Percentiles rank a stretch among this genome's conserved stretches.
Evolutionary conservation across 2,329 filamentous ascomycete species (phyloP).

Genomic region (Fonsecaea nubica): DNA sequence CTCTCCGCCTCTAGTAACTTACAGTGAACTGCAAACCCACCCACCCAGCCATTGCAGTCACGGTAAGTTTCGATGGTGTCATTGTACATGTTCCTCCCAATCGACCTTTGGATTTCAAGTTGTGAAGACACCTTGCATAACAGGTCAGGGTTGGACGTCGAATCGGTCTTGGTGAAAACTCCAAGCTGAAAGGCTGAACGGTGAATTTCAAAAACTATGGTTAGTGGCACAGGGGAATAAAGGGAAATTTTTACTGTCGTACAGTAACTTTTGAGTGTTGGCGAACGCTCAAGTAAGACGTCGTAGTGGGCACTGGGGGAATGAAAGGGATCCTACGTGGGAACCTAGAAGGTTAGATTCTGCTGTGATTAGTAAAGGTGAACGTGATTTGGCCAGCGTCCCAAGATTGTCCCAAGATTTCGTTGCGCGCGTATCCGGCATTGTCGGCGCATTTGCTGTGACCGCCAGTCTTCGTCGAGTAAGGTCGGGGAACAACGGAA

Average conservation of each 20-base stretch:
- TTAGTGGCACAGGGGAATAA: conserved; percentile 34
- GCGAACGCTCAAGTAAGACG: not conserved
- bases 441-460: not conserved
- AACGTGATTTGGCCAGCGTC: not conserved
- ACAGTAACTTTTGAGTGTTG: not conserved
- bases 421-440: not conserved
- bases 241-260: not conserved
- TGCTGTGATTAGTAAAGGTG: conserved; percentile 15
- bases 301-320: not conserved
- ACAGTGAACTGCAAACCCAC: conserved; percentile 35
- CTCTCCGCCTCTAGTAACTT: conserved; percentile 18
- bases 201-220: conserved; percentile 19
- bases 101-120: not conserved
- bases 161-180: not conserved
- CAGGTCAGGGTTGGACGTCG: not conserved
- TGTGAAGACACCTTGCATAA: conserved; percentile 2
- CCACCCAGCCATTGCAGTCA: conserved; percentile 35
- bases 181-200: not conserved
- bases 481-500: not conserved
- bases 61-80: conserved; percentile 15
- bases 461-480: not conserved
- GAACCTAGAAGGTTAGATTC: conserved; percentile 25
- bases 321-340: conserved; percentile 2
- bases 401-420: not conserved
- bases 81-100: conserved; percentile 9